Base-by-base conservation (phyloP, 2,329 filamentous ascomycete species). In the Ophiostoma himal-ulmi region DNA sequence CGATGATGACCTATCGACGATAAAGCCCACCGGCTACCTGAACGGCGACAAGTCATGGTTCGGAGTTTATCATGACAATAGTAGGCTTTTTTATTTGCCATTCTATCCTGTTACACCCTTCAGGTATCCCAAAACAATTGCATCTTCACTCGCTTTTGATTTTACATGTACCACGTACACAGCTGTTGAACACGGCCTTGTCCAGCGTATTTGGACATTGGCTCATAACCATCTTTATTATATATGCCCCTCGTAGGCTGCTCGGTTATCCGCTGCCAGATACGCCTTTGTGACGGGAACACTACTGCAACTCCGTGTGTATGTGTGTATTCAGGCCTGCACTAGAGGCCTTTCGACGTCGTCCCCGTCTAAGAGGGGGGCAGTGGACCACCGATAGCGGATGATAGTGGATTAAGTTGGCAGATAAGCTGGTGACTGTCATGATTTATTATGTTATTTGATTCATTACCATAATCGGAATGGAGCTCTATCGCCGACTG, bases 301-400 rank as follows among this genome's bases (percentile, higher is more conserved):
- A 34, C 57, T 62, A 62, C 57, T 62, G 26, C 57, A 62, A 30
- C 57, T 62, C 57, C 57, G 57, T 62, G 22, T 57, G 52, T 13
- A 57, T 57, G 52, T 57, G 52, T 57, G 52, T 57, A 26, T 57
- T 57, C 34, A 62, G 57, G 26, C 14, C 26, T 34, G 44, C 44
- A 48, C 44, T 48, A 48, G 17, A 48, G 44, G 44, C 17, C 44
- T 48, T 48, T 48, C 44, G 44, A 17, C 44, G 57, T 34, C 57
- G 57, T 30, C 26, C 57, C 26, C 57, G 57, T 17, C 22, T 13
- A 62, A 62, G 52, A 57, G 44, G 44, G 44, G 17, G 44, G 2
- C 44, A 48, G 57, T 34, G 57, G 57, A 34, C 26, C 57, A 34
- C 57, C 57, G 57, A 62, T 62, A 62, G 57, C 57, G 57, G 52